Conservation (phyloP, 148 eudicot species). For the Diospyros lotus region DNA sequence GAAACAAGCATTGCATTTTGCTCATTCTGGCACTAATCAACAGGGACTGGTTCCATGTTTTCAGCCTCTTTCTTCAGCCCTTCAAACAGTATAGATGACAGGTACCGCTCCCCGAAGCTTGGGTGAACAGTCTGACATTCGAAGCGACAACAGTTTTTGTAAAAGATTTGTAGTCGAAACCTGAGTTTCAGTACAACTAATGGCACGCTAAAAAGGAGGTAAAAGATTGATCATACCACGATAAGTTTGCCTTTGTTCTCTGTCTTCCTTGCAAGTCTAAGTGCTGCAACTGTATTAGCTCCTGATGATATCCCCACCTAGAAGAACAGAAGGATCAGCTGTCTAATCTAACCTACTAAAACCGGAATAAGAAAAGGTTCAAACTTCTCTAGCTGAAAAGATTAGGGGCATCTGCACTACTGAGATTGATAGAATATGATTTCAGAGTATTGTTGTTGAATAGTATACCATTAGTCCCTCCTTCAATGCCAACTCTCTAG, state of each 20-base stretch:
- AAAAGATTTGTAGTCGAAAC: too few relatives aligned
- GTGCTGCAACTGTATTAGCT: constrained; percentile 93
- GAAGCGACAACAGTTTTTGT: not conserved
- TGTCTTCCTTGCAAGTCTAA: constrained; percentile 76
- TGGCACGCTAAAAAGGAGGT: too few relatives aligned
- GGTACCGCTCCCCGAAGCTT: constrained; percentile 90
- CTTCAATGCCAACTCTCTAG: constrained; percentile 76
- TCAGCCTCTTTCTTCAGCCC: constrained; percentile 86
- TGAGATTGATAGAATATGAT: too few relatives aligned
- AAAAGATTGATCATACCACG: constrained; percentile 50
- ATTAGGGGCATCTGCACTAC: too few relatives aligned
- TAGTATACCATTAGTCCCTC: constrained; percentile 83
- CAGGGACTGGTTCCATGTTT: constrained; percentile 83
- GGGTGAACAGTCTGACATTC: constrained; percentile 66
- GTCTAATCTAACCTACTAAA: too few relatives aligned
- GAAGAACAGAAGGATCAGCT: not conserved
- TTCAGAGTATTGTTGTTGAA: too few relatives aligned
- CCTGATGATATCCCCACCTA: constrained; percentile 99
- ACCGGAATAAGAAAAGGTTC: not conserved
- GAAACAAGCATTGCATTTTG: not conserved
- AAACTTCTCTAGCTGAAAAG: not conserved
- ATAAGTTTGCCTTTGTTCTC: constrained; percentile 99
- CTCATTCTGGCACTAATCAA: constrained; percentile 35
- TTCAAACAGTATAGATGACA: constrained; percentile 79
- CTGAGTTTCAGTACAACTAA: too few relatives aligned